These are phyloP conservation scores for Fusarium floridanum DNA, from an alignment of 2,329 filamentous ascomycete species.

Conservation along the genomic window DNA sequence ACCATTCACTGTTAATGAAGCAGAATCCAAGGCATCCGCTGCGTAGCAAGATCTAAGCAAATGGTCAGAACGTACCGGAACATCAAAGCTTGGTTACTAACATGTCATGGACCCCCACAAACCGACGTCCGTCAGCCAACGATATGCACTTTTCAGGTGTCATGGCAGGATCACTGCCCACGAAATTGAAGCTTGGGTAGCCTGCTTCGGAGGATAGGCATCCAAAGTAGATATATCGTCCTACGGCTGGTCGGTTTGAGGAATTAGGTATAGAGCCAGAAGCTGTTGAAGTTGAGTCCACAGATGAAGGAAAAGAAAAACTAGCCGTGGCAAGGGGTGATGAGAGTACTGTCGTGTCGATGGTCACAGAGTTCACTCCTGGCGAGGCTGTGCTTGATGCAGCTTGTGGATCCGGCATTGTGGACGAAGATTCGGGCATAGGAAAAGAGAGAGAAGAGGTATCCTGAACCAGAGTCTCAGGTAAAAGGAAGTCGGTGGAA, in stretches of 20 bases:
- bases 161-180: slow-evolving; percentile 14
- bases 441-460: background rate
- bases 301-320: background rate
- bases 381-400: background rate
- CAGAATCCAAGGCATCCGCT: slow-evolving; percentile 5
- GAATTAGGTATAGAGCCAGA: background rate
- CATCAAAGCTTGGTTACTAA: slow-evolving; percentile 2
- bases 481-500: background rate
- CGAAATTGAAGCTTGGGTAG: slow-evolving; percentile 27
- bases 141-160: slow-evolving; percentile 21
- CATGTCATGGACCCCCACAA: slow-evolving; percentile 21
- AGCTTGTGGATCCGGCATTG: background rate
- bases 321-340: background rate
- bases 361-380: background rate
- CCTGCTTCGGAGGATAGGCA: slow-evolving; percentile 26
- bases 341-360: background rate
- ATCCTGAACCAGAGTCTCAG: background rate
- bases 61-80: background rate
- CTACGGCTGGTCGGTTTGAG: slow-evolving; percentile 20
- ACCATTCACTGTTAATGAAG: background rate
- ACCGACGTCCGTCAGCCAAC: background rate
- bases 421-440: background rate
- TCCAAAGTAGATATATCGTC: slow-evolving; percentile 17
- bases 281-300: background rate
- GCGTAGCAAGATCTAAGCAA: slow-evolving; percentile 31